Base-by-base conservation (phyloP, 75 land plant genomes). In the Azolla pinnata region DNA sequence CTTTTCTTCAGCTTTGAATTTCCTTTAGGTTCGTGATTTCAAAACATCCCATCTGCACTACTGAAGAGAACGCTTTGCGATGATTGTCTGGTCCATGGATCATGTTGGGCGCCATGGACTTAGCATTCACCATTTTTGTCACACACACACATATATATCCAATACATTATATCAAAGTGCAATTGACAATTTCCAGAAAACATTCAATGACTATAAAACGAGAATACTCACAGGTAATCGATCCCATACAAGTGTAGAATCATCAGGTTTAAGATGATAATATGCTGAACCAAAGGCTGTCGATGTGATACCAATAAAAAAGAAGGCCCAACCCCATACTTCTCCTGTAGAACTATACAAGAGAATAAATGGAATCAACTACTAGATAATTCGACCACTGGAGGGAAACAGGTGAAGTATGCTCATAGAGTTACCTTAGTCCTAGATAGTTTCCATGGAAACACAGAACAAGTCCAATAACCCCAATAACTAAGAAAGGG, bases 211-310 rank as follows among this genome's bases (percentile, higher is more conserved):
- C n/a, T n/a, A n/a, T 35, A 35, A 5, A 12, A 35, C 40, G 27
- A 20, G 18, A 54, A 47, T 28, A 46, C 85, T 82, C 65, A 93
- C 98, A 19, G 98, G 98, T 27, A 93, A 61, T 21, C 90, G 90
- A 60, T 93, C 96, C 98, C 98, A 93, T 19, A 93, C 90, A 60
- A 89, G 96, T 18, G 73, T 58, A 19, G 90, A 83, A 78, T 93
- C 87, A 69, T 83, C 70, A 52, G 98, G 98, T 34, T 77, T 61
- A 27, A 89, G 90, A 73, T 93, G 98, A 67, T 93, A 93, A 44
- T 89, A 93, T 2, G 87, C 73, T 19, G 98, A 93, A 12, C 98
- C 98, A 70, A 93, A 63, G 17, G 79, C 90, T 63, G 87, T 92
- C 34, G 96, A 87, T 31, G 85, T 73, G 50, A 93, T 75, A 32